Conservation (phyloP, 2,329 filamentous ascomycete genomes). For the Colletotrichum liriopes region DNA sequence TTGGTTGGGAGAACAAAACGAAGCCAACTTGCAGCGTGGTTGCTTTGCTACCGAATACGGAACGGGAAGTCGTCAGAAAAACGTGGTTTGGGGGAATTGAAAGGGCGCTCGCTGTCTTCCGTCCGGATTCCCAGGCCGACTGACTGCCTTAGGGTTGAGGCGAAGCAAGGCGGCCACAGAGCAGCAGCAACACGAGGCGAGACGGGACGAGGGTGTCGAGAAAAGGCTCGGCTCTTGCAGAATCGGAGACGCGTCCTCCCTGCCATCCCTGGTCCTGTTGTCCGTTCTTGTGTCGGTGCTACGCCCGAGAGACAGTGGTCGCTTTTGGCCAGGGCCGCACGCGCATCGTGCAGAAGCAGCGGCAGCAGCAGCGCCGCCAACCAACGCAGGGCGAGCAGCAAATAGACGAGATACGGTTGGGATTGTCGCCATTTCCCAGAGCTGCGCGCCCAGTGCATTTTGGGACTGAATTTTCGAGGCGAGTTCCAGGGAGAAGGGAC, state of each 20-base stretch:
- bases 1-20: not conserved
- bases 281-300: slow-evolving; percentile 11
- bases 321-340: slow-evolving; percentile 7
- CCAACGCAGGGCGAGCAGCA: slow-evolving; percentile 22
- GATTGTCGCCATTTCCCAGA: not conserved
- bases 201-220: slow-evolving; percentile 19
- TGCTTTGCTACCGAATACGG: slow-evolving; percentile 12
- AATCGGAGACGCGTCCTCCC: slow-evolving; percentile 19
- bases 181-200: not conserved
- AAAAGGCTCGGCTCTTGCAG: slow-evolving; percentile 9
- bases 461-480: slow-evolving; percentile 16
- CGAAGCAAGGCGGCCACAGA: not conserved
- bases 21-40: not conserved
- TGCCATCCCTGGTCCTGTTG: not conserved
- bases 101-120: not conserved
- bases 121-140: not conserved
- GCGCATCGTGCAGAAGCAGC: not conserved
- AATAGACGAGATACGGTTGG: not conserved
- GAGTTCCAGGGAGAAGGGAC: slow-evolving; percentile 13
- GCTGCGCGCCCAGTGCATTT: slow-evolving; percentile 9
- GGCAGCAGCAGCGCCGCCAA: not conserved
- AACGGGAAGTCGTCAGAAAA: not conserved
- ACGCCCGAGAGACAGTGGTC: slow-evolving; percentile 13
- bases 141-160: not conserved
- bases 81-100: not conserved